These are phyloP conservation scores for Solanum hybrid DNA, from an alignment of 305 asterid genomes.

Conservation along the genomic window DNA sequence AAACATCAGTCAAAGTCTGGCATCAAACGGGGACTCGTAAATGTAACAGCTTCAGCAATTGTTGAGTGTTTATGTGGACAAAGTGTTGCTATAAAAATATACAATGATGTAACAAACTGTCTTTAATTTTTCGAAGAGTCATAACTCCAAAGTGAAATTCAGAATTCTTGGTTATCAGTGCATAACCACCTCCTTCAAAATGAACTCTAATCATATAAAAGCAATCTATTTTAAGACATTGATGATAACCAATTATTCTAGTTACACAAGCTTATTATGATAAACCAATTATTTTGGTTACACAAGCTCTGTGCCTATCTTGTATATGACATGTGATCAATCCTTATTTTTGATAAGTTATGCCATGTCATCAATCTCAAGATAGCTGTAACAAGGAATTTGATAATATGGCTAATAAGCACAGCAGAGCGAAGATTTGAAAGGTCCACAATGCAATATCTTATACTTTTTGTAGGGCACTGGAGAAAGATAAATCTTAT, in stretches of 20 bases:
- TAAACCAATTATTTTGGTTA: neutral
- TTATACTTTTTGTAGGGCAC: neutral
- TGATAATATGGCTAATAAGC: neutral
- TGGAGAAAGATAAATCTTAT: neutral
- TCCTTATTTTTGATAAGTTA: neutral
- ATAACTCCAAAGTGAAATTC: neutral
- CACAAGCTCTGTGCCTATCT: neutral
- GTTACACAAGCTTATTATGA: neutral
- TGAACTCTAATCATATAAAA: neutral
- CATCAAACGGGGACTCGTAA: neutral
- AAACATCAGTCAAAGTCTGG: neutral
- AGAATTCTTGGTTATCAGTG: neutral
- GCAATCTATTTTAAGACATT: neutral
- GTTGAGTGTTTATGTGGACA: neutral
- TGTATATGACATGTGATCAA: neutral
- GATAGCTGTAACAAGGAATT: neutral
- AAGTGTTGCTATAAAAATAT: neutral
- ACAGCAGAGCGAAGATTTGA: neutral
- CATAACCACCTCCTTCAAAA: neutral
- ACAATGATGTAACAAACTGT: neutral
- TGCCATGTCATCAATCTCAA: neutral
- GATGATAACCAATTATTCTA: neutral
- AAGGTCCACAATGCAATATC: neutral
- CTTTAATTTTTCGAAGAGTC: neutral
- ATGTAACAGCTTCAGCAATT: neutral